Evolutionary conservation across 768 basidiomycete species (phyloP), one percentile per base, ranked within the genome.

Genomic region (Exidia glandulosa): DNA sequence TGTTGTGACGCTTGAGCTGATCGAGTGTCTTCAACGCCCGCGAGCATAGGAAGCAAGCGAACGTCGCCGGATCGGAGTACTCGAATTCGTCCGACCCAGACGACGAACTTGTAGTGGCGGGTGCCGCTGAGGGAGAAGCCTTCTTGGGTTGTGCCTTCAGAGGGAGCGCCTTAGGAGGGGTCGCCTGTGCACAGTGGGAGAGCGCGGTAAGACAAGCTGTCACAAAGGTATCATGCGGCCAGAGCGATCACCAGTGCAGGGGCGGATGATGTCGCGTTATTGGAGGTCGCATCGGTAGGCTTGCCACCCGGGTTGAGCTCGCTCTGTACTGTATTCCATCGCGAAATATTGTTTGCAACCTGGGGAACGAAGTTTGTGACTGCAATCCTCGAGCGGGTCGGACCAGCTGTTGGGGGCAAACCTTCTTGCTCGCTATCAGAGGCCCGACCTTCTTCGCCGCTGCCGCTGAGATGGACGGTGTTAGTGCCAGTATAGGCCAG

Each of bases 291-390:
- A 61, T 65, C 58, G 32, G 67, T 50, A 61, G 66, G 61, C 37
- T 60, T 63, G 57, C 68, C 62, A 60, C 67, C 68, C 32, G 74
- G 60, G 47, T 76, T 81, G 56, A 96, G 79, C 67, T 93, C 94
- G 72, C 87, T 87, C 72, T 95, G 91, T 10, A 94, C 90, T 75
- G 87, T 87, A 69, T 94, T 98, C 96, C 95, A 99, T 70, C 98
- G 97, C 67, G 81, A 86, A 69, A 99, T 97, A 67, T 94, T 93
- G 70, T 81, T 88, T 56, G 82, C 88, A 50, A 85, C 89, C 91
- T 96, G 69, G 23, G 69, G 47, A 60, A 60, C 36, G 56, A 19
- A 7, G 27, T 14, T 54, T 27, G n/a, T n/a, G n/a, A n/a, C n/a
- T n/a, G 30, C 10, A 25, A 54, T 3, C 19, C 19, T 14, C 16